Base-by-base conservation (phyloP, 257 asterid species). In the Solanum medicagineum region DNA sequence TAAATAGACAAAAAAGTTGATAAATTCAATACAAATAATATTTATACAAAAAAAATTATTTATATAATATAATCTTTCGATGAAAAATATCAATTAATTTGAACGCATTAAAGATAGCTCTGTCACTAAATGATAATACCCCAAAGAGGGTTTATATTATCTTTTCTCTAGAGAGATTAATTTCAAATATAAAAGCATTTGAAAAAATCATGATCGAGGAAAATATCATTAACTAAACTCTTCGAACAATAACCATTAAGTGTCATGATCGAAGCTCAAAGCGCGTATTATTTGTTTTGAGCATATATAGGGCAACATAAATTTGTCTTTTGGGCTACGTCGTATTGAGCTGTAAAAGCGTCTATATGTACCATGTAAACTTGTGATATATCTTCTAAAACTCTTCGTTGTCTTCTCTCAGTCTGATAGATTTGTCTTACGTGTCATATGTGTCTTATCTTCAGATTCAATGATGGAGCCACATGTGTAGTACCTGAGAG, bases 31-130 rank as follows among this genome's bases (percentile, higher is more conserved):
- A 1, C 6, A 1, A 0, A 12, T 0, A 16, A 24, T 63, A 19
- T 57, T 57, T 57, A 57, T 53, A 47, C 4, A 53, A 51, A 51
- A 12, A 4, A 19, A 19, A 57, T 6, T 57, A 8, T 60, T 1
- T 26, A 63, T 20, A 0, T 2, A 0, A 0, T 63, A 5, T 29
- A 13, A 12, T 26, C 26, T 24, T 63, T 6, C 2, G 0, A 65
- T 14, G 0, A 26, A 4, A 7, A 14, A 22, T 10, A 12, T 20
- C 6, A 10, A 59, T 59, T 20, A 1, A n/a, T 22, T 59, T 19
- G 10, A 3, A 56, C 1, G 26, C 0, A 59, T 20, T 56, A 56
- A 17, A 59, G 7, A 1, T n/a, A 60, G 29, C 7, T n/a, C 36
- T 3, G 32, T 7, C 2, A 59, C 12, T 9, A 6, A 59, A n/a